Evolutionary conservation across 371 early-diverging fungal species (phyloP), one percentile per base, ranked within the genome.

Genomic region (Furculomyces boomerangus): DNA sequence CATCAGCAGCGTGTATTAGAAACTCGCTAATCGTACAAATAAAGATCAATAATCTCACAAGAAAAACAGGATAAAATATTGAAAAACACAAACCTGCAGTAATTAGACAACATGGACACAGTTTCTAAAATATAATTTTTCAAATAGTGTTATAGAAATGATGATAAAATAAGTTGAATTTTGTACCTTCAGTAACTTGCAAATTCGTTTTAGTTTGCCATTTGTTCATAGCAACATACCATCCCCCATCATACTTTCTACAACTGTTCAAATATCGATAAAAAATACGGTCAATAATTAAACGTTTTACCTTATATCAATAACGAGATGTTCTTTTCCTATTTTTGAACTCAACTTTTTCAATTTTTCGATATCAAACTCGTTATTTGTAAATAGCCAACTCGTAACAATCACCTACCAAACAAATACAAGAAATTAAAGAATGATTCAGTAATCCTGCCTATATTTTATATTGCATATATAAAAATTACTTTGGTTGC

Each of bases 1-100:
- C 95, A 68, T 97, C 93, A 2, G 95, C 93, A 0, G 97, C 97
- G 67, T 97, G 97, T 27, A 97, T 80, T 43, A 97, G 66, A 59
- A 97, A 90, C 71, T 97, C 97, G 57, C 87, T 83, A 62, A 30
- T n/a, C n/a, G 25, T 22, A 30, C 10, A 22, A 45, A 8, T 35
- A 10, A 35, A 35, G 7, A 35, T 35, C 16, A n/a, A 26, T n/a
- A 10, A 29, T 57, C 30, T 32, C 30, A 31, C 10, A 29, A n/a
- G 26, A 25, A 16, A 43, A 52, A 56, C 30, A 47, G 32, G 28
- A 32, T 47, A 30, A 59, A 3, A 39, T 29, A 50, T 41, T 13
- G 13, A 45, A n/a, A 45, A 45, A 13, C 5, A 27, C 5, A 45
- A 13, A 56, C 56, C 56, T 25, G 80, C 93, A 92, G 60, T 86